Conservation (phyloP, 352 stramenopile species). For the Pythium monospermum region DNA sequence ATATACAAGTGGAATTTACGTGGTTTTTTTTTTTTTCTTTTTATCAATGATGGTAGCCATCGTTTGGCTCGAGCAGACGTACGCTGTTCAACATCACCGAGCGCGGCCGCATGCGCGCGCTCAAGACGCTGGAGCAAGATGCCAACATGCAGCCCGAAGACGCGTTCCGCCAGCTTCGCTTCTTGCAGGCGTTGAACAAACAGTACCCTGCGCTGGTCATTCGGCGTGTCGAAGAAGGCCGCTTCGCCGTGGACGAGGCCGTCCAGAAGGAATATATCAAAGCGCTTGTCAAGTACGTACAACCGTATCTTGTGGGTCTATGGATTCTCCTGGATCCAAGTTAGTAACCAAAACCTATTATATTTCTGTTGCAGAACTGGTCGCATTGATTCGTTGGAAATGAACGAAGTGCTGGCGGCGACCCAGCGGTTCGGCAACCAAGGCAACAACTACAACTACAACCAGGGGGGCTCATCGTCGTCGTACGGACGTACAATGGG, state of each 20-base stretch:
- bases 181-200: slow-evolving; percentile 86
- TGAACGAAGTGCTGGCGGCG: slow-evolving; percentile 44
- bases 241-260: slow-evolving; percentile 75
- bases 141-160: slow-evolving; percentile 76
- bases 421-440: slow-evolving; percentile 26
- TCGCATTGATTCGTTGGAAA: slow-evolving; percentile 75
- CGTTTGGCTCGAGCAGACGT: slow-evolving; percentile 24
- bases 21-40: not conserved
- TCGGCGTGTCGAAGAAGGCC: slow-evolving; percentile 77
- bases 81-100: slow-evolving; percentile 81
- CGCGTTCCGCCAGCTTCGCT: slow-evolving; percentile 68
- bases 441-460: slow-evolving; percentile 8
- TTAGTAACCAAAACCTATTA: no score
- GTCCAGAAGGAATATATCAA: slow-evolving; percentile 89
- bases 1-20: not conserved
- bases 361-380: slow-evolving; percentile 35
- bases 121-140: slow-evolving; percentile 81
- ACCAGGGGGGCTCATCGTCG: not conserved
- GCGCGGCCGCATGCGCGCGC: slow-evolving; percentile 67
- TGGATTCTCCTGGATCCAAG: not conserved
- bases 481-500: slow-evolving; percentile 13
- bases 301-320: not conserved
- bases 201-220: slow-evolving; percentile 80
- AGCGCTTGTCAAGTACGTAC: slow-evolving; percentile 71
- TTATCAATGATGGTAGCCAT: not conserved